Base-by-base conservation (phyloP, 495 filamentous ascomycete genomes). In the Penicillium salamii region DNA sequence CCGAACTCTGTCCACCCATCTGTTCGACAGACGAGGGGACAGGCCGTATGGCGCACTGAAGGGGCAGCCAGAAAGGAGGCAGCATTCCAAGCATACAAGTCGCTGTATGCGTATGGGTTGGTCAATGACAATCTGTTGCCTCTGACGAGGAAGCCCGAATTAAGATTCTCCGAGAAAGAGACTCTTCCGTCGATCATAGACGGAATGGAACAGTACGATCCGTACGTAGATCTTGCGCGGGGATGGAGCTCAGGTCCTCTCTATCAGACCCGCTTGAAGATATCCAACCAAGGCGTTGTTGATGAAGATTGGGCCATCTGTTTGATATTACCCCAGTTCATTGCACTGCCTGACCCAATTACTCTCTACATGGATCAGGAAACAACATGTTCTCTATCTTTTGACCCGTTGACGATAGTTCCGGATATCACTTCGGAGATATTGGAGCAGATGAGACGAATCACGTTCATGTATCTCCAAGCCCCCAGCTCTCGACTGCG, bases 81-180 rank as follows among this genome's bases (percentile, higher is more conserved):
- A 2, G 88, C 90, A 0, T 93, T 96, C 44, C 78, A 89, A 57
- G 88, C 91, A 11, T 96, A 92, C 59, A 66, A 77, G 20, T 76
- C 75, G 2, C 75, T 98, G 0, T 82, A 90, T 58, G 49, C 80
- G 28, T 83, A 79, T 33, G 85, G 86, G 0, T 69, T 95, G 18
- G 67, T 97, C 17, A 90, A 91, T 42, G 79, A 95, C 34, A 81
- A 95, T 53, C 73, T 97, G 1, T 71, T 96, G 46, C 92, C 93
- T 1, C 26, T 68, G 42, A 64, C 57, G 1, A 47, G 58, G 9
- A 67, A 61, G 23, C 48, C 56, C 5, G 64, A 66, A 21, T 49
- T 65, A 3, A 42, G 38, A 2, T 35, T 46, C 12, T 41, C 46
- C 3, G 49, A 62, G 7, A 28, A 52, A 9, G 19, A 2, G 17